These are phyloP conservation scores for Thymus mandschuricus DNA, from an alignment of 257 asterid genomes.

Conservation along the genomic window DNA sequence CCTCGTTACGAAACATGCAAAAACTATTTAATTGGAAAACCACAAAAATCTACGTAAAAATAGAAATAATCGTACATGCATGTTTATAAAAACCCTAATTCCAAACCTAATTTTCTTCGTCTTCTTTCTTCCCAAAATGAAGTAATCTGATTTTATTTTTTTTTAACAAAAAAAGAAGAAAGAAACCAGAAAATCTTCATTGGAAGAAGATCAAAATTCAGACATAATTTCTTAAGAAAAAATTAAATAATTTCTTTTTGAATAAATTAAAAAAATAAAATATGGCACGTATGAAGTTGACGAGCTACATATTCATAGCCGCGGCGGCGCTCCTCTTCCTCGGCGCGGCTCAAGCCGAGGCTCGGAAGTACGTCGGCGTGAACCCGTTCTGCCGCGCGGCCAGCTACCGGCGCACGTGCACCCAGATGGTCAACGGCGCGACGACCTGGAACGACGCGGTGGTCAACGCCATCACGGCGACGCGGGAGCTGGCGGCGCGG, in stretches of 20 bases:
- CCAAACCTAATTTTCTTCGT: not conserved
- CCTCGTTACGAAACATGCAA: not conserved
- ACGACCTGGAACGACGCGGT: conserved; percentile 40
- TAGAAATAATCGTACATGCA: not conserved
- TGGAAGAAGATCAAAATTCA: not conserved
- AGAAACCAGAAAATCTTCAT: not conserved
- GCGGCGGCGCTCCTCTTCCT: conserved; percentile 31
- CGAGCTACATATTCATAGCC: conserved; percentile 19
- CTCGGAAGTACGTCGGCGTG: conserved; percentile 35
- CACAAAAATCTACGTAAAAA: conserved; percentile 13
- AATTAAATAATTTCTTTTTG: not conserved
- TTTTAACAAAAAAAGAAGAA: not conserved
- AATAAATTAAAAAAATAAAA: not conserved
- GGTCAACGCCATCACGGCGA: conserved; percentile 37
- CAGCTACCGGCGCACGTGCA: conserved; percentile 42
- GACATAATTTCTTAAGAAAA: not conserved
- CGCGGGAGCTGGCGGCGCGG: conserved; percentile 32
- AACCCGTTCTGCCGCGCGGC: conserved; percentile 53
- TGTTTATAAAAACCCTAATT: not conserved
- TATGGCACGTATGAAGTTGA: conserved; percentile 31
- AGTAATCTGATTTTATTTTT: not conserved
- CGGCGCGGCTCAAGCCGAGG: conserved; percentile 27
- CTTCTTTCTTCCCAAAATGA: not conserved
- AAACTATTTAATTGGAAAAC: not conserved
- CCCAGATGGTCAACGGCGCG: conserved; percentile 43